Base-by-base conservation (phyloP, 2,329 filamentous ascomycete species). In the Coniochaeta pulveracea region DNA sequence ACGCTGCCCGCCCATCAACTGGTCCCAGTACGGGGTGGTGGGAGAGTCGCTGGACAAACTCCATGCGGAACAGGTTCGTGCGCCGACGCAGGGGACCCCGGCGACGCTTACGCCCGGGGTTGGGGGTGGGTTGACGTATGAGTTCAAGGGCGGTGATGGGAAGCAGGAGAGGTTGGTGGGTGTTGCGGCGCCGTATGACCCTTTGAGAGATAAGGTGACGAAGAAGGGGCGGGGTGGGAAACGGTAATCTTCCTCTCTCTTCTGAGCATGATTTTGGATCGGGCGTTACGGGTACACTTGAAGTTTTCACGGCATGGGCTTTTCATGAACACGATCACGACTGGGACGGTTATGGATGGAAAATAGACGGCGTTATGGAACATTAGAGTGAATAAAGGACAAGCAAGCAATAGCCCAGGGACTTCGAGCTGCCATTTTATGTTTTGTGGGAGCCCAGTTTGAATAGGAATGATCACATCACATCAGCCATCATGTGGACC, bases 1-100 rank as follows among this genome's bases (percentile, higher is more conserved):
- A 17, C 77, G 88, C 25, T 85, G 80, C 59, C 89, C 89, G 7
- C 81, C 85, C 7, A 79, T 96, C 49, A 94, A 95, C 61, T 96
- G 89, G 89, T 75, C 78, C 10, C 88, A 94, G 51, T 96, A 96
- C 55, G 84, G 85, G 45, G 69, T 95, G n/a, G 76, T 91, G 3
- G 88, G 85, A 31, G 80, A 84, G 38, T 75, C 84, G 2, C 65
- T 95, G 22, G 85, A 95, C 55, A 82, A 77, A 51, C 64, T 95
- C 41, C 88, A 95, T 52, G 71, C 76, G 33, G 83, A 93, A 49
- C 86, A 95, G 57, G 60, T 77, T 34, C 58, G 63, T 31, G 69
- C 72, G 34, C 86, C 85, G 2, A 60, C 57, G 7, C 63, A 68
- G 25, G 74, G 74, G 2, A 52, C 51, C 10, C 75, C 74, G 1